A percentile compares a stretch with the other conserved stretches of the same genome.
Conservation (phyloP, 371 early-diverging fungal species). For the Dichotomocladium elegans region DNA sequence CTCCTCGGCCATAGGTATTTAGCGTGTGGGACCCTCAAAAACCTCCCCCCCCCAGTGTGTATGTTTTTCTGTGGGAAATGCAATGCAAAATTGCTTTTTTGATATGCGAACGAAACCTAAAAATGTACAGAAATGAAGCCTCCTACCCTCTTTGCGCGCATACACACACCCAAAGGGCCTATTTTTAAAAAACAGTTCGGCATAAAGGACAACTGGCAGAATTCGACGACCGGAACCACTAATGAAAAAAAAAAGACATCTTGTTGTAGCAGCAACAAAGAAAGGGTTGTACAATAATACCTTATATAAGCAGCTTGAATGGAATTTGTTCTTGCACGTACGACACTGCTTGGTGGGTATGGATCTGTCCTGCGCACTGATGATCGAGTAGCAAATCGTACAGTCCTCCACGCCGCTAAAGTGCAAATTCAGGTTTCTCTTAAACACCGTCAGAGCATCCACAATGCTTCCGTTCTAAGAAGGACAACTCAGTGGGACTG, state of each 20-base stretch:
- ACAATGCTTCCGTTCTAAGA: slow-evolving; percentile 76
- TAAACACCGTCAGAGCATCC: slow-evolving; percentile 76
- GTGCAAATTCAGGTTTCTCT: slow-evolving; percentile 82
- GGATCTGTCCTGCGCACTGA: slow-evolving; percentile 83
- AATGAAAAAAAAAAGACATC: not conserved
- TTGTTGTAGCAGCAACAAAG: not conserved
- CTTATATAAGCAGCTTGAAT: slow-evolving; percentile 91
- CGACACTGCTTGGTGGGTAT: slow-evolving; percentile 89
- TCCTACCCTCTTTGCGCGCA: too few relatives aligned
- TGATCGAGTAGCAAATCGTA: slow-evolving; percentile 93
- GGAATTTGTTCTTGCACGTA: slow-evolving; percentile 95
- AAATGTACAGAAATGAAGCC: too few relatives aligned
- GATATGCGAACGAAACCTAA: too few relatives aligned
- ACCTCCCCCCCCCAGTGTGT: too few relatives aligned
- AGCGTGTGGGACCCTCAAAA: too few relatives aligned
- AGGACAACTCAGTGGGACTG: not conserved
- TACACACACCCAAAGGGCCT: too few relatives aligned
- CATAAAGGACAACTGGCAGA: slow-evolving; percentile 92
- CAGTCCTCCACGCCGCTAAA: slow-evolving; percentile 95
- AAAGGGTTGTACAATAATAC: slow-evolving; percentile 21
- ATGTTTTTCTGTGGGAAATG: too few relatives aligned
- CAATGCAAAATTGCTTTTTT: too few relatives aligned
- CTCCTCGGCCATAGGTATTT: too few relatives aligned
- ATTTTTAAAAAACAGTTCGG: slow-evolving; percentile 71
- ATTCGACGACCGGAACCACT: slow-evolving; percentile 90